Base-by-base conservation (phyloP, 257 asterid species). In the Solanum gracilifrons region DNA sequence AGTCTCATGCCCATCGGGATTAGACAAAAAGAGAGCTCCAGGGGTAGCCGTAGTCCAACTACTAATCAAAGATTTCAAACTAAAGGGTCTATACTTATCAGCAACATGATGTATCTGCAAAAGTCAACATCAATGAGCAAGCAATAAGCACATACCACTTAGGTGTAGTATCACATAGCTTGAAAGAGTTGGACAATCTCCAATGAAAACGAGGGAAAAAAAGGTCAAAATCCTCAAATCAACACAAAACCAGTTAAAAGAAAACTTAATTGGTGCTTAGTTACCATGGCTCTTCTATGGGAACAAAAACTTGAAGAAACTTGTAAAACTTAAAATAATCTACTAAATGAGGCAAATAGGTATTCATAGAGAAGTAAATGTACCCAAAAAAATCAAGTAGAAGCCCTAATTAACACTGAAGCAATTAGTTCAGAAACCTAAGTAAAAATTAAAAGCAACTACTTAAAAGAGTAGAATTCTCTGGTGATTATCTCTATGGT, bases 81-180 rank as follows among this genome's bases (percentile, higher is more conserved):
- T 85, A 90, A 92, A 90, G 64, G 99, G 96, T 75, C 90, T 90
- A 83, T 46, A 89, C 90, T 89, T 92, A 83, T 92, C 89, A 83
- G 89, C 93, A 58, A 88, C 69, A 83, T 96, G 99, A 92, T 90
- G 90, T 85, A 96, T 93, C 99, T 97, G 96, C 91, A 86, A 90
- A 88, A 62, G 15, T 18, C 85, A 86, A 66, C 90, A 89, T 46
- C 87, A 87, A 27, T 21, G 88, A 20, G 84, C 73, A 87, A 36
- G 32, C 82, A 88, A 39, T 86, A 77, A 89, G 89, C 37, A 84
- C 37, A 79, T 48, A 48, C 41, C 69, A 82, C 58, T 29, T 29
- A 18, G 69, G 69, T 82, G 36, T 31, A 5, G 41, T 48, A 48
- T 35, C 85, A 18, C 41, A 62, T 43, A 46, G 41, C 88, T 73